Conservation (phyloP, 2,329 filamentous ascomycete genomes). For the Triangularia verruculosa region DNA sequence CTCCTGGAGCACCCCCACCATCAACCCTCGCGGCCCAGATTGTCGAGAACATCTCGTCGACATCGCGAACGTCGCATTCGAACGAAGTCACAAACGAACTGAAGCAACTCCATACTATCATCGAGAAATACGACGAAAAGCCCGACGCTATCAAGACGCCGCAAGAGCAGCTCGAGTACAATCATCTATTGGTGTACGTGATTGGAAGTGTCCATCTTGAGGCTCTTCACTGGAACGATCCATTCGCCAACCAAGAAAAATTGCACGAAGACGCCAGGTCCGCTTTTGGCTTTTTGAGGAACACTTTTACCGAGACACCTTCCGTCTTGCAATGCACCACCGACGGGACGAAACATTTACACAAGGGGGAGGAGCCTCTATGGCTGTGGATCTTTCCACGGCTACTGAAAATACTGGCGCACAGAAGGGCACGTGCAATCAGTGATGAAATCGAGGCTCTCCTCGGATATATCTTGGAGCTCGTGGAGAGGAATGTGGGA, state of each 20-base stretch:
- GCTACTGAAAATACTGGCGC: conserved; percentile 56
- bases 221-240: conserved; percentile 63
- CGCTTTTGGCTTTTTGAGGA: conserved; percentile 73
- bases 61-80: conserved; percentile 51
- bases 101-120: conserved; percentile 61
- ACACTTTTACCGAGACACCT: conserved; percentile 73
- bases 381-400: conserved; percentile 64
- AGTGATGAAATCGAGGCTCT: conserved; percentile 52
- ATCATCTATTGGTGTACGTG: conserved; percentile 82
- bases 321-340: conserved; percentile 55
- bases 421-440: conserved; percentile 46
- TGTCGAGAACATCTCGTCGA: conserved; percentile 72
- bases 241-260: conserved; percentile 57
- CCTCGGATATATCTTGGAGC: conserved; percentile 47
- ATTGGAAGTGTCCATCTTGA: conserved; percentile 78
- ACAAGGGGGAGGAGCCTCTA: conserved; percentile 57
- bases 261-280: conserved; percentile 61
- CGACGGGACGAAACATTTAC: conserved; percentile 42
- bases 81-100: conserved; percentile 68
- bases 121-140: conserved; percentile 53
- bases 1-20: conserved; percentile 49
- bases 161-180: conserved; percentile 69
- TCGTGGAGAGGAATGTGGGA: conserved; percentile 41
- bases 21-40: conserved; percentile 88
- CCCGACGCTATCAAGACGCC: conserved; percentile 55